Conservation (phyloP, 306 rosid genomes). For the Quercus aquifolioides region DNA sequence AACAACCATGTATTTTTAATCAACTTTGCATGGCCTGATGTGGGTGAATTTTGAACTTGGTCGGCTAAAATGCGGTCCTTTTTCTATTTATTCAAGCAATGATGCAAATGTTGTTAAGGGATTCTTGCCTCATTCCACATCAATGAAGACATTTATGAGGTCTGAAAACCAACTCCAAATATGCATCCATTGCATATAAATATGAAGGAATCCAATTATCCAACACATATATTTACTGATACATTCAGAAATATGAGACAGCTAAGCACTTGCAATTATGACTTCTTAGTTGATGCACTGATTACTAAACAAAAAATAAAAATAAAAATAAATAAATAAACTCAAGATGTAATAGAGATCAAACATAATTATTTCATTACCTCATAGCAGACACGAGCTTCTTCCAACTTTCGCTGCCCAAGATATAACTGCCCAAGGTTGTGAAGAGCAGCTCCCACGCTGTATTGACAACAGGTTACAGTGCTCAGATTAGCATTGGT, state of each 20-base stretch:
- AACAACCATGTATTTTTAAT: no score
- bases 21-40: no score
- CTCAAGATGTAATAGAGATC: no score
- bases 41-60: no score
- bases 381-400: slow-evolving; percentile 66
- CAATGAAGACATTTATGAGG: background rate
- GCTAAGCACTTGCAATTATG: background rate
- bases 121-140: background rate
- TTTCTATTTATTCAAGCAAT: no score
- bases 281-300: background rate
- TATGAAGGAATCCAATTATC: background rate
- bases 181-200: background rate
- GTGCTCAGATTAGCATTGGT: slow-evolving; percentile 3
- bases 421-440: slow-evolving; percentile 87
- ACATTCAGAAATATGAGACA: no score
- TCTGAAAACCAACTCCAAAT: background rate
- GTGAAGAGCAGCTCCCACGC: slow-evolving; percentile 81
- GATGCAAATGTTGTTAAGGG: background rate
- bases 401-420: slow-evolving; percentile 63
- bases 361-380: slow-evolving; percentile 27
- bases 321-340: no score
- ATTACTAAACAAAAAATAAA: background rate
- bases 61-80: no score
- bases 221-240: background rate
- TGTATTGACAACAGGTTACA: slow-evolving; percentile 33